A percentile compares a stretch with the other conserved stretches of the same genome.
phyloP scores from a whole-genome alignment of 495 filamentous ascomycete species.

The Aspergillus ostianus region DNA sequence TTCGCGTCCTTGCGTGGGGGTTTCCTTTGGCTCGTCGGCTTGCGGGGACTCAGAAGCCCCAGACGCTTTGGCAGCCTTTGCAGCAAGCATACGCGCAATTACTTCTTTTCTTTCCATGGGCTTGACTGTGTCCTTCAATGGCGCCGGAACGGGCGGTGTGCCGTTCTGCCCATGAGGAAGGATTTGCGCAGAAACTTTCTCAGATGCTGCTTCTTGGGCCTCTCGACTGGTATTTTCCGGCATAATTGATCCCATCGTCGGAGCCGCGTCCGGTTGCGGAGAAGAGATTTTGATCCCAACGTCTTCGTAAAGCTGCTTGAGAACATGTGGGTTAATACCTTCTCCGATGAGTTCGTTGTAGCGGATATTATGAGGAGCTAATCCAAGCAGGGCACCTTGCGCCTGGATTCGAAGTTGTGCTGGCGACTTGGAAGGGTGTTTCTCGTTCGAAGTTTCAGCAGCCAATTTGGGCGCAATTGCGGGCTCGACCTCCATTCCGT shows the following conservation, averaged over 20 bases:
- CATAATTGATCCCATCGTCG: not conserved
- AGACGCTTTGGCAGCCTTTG: slow-evolving; percentile 41
- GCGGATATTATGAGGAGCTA: slow-evolving; percentile 63
- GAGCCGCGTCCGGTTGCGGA: slow-evolving; percentile 7
- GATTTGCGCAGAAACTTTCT: not conserved
- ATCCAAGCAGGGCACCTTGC: slow-evolving; percentile 62
- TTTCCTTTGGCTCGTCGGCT: slow-evolving; percentile 17
- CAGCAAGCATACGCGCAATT: slow-evolving; percentile 71
- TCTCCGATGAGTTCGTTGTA: slow-evolving; percentile 69
- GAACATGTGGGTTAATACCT: slow-evolving; percentile 61
- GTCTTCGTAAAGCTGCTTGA: slow-evolving; percentile 64
- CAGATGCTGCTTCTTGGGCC: not conserved
- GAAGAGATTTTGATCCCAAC: slow-evolving; percentile 51
- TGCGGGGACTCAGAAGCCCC: slow-evolving; percentile 20
- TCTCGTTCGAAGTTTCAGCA: not conserved
- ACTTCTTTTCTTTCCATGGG: slow-evolving; percentile 73
- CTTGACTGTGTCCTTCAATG: slow-evolving; percentile 33
- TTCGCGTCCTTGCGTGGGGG: slow-evolving; percentile 17
- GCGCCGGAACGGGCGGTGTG: slow-evolving; percentile 12
- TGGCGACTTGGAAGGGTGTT: slow-evolving; percentile 20
- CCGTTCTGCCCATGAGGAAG: slow-evolving; percentile 2
- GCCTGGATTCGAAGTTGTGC: slow-evolving; percentile 63
- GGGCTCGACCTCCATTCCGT: not conserved
- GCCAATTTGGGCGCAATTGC: not conserved
- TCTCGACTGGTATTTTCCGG: not conserved